These are phyloP conservation scores for Alternaria sp. DNA, from an alignment of 2,329 filamentous ascomycete species.

Conservation along the genomic window DNA sequence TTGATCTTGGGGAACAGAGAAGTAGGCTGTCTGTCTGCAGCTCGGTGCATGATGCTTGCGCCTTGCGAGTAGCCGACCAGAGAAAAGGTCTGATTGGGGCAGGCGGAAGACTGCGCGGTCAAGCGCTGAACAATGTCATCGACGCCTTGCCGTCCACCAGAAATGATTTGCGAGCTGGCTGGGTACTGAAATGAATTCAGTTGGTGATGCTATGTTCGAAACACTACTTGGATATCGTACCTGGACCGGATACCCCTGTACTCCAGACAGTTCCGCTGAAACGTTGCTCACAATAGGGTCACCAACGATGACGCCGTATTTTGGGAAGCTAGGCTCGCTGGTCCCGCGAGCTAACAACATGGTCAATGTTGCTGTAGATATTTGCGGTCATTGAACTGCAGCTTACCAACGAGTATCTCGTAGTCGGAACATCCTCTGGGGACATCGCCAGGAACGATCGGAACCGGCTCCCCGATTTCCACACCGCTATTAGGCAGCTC, in stretches of 20 bases:
- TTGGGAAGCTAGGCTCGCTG: constrained; percentile 8
- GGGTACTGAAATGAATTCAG: background rate
- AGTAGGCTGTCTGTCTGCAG: background rate
- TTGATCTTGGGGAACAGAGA: constrained; percentile 3
- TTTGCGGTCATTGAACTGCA: background rate
- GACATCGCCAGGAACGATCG: constrained; percentile 3
- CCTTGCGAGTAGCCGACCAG: constrained; percentile 3
- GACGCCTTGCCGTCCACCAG: constrained; percentile 2
- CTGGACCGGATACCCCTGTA: constrained; percentile 8
- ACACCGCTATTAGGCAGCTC: background rate
- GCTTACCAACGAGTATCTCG: constrained; percentile 7
- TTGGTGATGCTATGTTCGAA: background rate
- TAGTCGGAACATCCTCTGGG: constrained; percentile 4
- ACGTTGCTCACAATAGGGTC: constrained; percentile 9
- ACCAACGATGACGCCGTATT: constrained; percentile 3
- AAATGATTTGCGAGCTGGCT: constrained; percentile 2
- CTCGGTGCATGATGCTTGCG: constrained; percentile 7
- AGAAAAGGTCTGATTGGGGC: constrained; percentile 6
- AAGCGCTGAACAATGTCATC: constrained; percentile 6
- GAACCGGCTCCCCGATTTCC: constrained; percentile 2
- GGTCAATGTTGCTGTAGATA: background rate
- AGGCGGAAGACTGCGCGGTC: background rate
- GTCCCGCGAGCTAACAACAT: background rate
- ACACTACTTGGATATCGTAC: background rate
- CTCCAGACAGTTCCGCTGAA: constrained; percentile 1